phyloP scores from a whole-genome alignment of 1,139 yeast genomes.

The Saccharomyces hybrid region DNA sequence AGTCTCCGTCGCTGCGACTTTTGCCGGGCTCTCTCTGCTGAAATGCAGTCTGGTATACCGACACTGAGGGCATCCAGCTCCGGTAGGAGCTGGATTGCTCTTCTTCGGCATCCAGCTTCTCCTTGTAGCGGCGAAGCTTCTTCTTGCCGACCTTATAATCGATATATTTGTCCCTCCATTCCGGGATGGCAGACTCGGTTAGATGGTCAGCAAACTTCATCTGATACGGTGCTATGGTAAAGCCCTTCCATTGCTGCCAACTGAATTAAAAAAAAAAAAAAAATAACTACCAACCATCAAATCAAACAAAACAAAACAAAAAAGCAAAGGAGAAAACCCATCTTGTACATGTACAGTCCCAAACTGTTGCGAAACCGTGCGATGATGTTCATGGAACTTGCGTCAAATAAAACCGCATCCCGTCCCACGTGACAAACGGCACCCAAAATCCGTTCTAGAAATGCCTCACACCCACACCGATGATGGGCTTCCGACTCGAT shows the following conservation, averaged over 20 bases:
- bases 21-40: constrained; percentile 12
- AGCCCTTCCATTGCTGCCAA: background rate
- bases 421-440: background rate
- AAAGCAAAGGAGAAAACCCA: background rate
- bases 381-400: background rate
- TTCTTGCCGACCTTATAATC: constrained; percentile 65
- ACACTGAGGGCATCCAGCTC: background rate
- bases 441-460: background rate
- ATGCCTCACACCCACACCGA: constrained; percentile 1
- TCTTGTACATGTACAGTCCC: background rate
- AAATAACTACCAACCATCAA: background rate
- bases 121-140: constrained; percentile 37
- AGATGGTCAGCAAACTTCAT: constrained; percentile 61
- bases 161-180: constrained; percentile 76
- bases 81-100: constrained; percentile 4
- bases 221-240: background rate
- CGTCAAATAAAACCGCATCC: background rate
- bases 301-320: background rate
- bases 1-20: background rate
- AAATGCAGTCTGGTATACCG: background rate
- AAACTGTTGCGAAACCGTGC: background rate
- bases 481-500: background rate
- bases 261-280: background rate
- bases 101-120: constrained; percentile 8
- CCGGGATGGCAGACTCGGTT: constrained; percentile 62